These are phyloP conservation scores for Leishmania gerbilli DNA, from an alignment of 208 protist genomes.

Conservation along the genomic window DNA sequence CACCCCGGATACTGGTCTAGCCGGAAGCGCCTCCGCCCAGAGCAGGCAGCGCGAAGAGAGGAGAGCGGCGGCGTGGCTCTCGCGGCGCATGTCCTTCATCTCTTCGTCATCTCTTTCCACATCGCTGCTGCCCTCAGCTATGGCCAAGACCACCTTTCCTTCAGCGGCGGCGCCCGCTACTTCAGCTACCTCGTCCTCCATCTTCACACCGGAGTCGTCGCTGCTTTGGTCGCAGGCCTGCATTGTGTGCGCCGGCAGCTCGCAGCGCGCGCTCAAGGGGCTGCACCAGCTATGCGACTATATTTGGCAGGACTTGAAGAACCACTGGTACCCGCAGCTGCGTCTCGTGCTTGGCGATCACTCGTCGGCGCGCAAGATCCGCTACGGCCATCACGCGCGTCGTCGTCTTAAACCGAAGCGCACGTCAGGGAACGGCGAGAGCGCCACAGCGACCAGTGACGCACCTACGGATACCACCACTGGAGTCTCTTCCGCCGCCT, in stretches of 20 bases:
- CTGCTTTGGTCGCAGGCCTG: constrained; percentile 15
- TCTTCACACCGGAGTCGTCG: background rate
- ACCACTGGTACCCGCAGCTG: constrained; percentile 45
- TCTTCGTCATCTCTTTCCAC: constrained; percentile 12
- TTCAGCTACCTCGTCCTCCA: background rate
- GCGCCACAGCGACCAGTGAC: background rate
- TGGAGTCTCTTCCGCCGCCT: background rate
- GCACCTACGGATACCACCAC: background rate
- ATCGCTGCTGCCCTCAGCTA: background rate
- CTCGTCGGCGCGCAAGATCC: constrained; percentile 10
- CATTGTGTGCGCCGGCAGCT: constrained; percentile 8
- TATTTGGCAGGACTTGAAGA: constrained; percentile 27
- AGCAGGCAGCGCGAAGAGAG: background rate
- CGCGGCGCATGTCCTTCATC: constrained; percentile 28
- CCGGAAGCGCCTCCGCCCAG: background rate
- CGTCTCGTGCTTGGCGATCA: constrained; percentile 34
- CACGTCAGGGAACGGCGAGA: background rate
- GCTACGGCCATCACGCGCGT: background rate
- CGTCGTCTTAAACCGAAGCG: constrained; percentile 1
- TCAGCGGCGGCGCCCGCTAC: background rate
- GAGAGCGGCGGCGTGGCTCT: constrained; percentile 7
- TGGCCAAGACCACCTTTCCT: background rate
- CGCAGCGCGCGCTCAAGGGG: constrained; percentile 12
- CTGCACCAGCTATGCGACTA: constrained; percentile 19
- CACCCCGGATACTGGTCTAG: background rate